Percentiles rank a stretch among this genome's conserved stretches.
These are phyloP conservation scores for Nicotiana obtusifolia DNA, from an alignment of 257 asterid genomes.

Conservation along the genomic window DNA sequence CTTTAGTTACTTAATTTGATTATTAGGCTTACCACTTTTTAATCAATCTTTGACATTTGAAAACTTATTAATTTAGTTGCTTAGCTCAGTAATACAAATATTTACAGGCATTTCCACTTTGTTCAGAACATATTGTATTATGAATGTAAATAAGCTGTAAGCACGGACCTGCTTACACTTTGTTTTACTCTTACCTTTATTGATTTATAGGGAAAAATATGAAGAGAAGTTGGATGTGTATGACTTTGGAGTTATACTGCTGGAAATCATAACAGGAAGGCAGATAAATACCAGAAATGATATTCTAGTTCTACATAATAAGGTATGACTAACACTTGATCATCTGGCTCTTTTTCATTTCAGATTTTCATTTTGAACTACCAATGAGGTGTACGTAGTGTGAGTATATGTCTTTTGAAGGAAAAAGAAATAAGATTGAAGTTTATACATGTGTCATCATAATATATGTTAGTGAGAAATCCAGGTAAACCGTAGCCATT, in stretches of 20 bases:
- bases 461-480: no score
- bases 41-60: neutral
- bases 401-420: no score
- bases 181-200: neutral
- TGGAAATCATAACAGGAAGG: slow-evolving; percentile 67
- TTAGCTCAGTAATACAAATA: no score
- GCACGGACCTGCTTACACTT: neutral
- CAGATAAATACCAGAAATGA: slow-evolving; percentile 41
- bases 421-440: no score
- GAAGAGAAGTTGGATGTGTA: slow-evolving; percentile 63
- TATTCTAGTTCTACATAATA: slow-evolving; percentile 39
- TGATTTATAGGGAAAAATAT: slow-evolving; percentile 43
- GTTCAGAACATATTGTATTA: neutral
- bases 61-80: neutral
- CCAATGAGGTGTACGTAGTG: neutral
- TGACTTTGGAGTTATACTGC: slow-evolving; percentile 70
- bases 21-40: neutral
- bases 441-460: no score
- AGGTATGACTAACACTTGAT: slow-evolving; percentile 36
- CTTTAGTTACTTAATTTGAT: neutral
- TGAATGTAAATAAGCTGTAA: neutral
- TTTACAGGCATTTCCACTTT: neutral
- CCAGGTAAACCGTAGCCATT: no score
- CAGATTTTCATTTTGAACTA: neutral
- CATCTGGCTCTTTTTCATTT: neutral